Evolutionary conservation across 805 yeast species (phyloP).

Genomic region (Candida silvicultrix): DNA sequence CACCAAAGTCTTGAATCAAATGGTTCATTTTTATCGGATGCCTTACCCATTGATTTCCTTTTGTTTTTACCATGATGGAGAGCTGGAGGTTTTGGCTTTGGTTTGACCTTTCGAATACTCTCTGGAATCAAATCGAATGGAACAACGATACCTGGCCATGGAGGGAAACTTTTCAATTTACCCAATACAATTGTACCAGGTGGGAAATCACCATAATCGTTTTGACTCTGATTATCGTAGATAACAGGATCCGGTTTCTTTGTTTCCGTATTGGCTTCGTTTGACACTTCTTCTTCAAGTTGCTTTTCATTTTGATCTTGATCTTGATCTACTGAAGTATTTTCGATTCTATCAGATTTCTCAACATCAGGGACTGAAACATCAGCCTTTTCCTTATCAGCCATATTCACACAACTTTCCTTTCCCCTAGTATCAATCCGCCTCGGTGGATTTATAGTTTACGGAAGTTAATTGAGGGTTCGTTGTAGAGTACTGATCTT

Average conservation of each 20-base stretch:
- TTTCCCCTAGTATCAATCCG: too few relatives aligned
- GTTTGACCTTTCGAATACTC: slow-evolving; percentile 42
- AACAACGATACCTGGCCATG: slow-evolving; percentile 87
- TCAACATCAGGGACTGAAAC: neutral
- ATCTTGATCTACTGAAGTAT: slow-evolving; percentile 30
- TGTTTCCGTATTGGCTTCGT: too few relatives aligned
- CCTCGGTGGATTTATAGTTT: too few relatives aligned
- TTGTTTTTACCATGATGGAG: neutral
- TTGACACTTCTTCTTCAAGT: slow-evolving; percentile 20
- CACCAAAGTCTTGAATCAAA: slow-evolving; percentile 29
- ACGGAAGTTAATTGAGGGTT: too few relatives aligned
- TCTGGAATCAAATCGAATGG: slow-evolving; percentile 56
- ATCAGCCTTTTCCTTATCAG: neutral
- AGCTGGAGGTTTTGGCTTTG: slow-evolving; percentile 28
- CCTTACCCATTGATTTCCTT: neutral
- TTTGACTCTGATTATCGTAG: neutral
- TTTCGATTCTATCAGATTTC: neutral
- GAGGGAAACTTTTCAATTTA: slow-evolving; percentile 79
- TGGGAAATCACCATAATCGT: slow-evolving; percentile 23
- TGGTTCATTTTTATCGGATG: neutral
- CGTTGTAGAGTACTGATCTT: too few relatives aligned
- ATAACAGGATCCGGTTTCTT: neutral
- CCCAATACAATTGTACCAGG: slow-evolving; percentile 63
- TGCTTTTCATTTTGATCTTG: slow-evolving; percentile 34
- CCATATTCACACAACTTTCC: too few relatives aligned